Evolutionary conservation across 2,329 filamentous ascomycete genomes (phyloP).

Genomic region (Epichloe hybrida): DNA sequence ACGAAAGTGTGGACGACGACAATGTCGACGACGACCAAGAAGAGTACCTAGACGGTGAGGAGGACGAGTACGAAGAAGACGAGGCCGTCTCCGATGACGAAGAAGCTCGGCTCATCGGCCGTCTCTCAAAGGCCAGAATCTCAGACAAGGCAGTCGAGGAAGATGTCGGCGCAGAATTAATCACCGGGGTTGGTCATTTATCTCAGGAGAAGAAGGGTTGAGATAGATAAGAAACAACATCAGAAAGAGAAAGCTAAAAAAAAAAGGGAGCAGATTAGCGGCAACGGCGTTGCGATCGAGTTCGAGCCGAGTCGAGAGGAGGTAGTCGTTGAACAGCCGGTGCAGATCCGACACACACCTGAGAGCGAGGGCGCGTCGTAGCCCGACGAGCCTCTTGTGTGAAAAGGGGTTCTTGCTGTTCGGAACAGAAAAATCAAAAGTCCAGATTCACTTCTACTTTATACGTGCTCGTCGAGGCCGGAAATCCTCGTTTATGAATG

Average conservation of each 20-base stretch:
- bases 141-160: slow-evolving; percentile 17
- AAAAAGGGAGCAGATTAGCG: slow-evolving; percentile 7
- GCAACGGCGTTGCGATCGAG: slow-evolving; percentile 3
- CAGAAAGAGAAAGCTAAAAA: slow-evolving; percentile 18
- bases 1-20: slow-evolving; percentile 25
- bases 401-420: too few relatives aligned
- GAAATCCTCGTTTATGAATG: too few relatives aligned
- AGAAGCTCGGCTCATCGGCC: slow-evolving; percentile 5
- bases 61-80: slow-evolving; percentile 28
- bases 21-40: slow-evolving; percentile 26
- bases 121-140: slow-evolving; percentile 6
- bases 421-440: too few relatives aligned
- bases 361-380: neutral
- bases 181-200: slow-evolving; percentile 45
- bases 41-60: slow-evolving; percentile 25
- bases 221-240: slow-evolving; percentile 24
- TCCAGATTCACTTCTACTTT: too few relatives aligned
- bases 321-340: slow-evolving; percentile 12
- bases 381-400: neutral
- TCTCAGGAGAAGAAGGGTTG: slow-evolving; percentile 12
- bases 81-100: slow-evolving; percentile 11
- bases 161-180: slow-evolving; percentile 42
- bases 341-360: slow-evolving; percentile 14
- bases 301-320: neutral
- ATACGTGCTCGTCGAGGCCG: too few relatives aligned